Percentiles rank a stretch among this genome's conserved stretches.
Evolutionary conservation across 2,329 filamentous ascomycete genomes (phyloP).

Genomic region (Pseudocercospora ulei): DNA sequence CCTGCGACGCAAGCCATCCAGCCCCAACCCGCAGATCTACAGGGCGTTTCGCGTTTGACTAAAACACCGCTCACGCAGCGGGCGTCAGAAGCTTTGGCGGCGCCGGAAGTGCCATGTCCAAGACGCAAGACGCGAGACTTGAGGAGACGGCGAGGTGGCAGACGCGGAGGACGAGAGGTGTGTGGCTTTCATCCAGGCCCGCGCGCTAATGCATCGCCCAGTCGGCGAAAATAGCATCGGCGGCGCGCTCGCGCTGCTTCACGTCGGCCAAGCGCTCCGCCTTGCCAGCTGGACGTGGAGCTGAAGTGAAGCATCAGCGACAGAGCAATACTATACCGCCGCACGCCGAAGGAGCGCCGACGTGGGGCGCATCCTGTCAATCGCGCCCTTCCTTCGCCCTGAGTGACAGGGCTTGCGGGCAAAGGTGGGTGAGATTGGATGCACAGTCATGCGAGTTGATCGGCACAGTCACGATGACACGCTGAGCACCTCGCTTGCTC

Average conservation of each 20-base stretch:
- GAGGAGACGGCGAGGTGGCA: background rate
- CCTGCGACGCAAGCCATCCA: conserved; percentile 7
- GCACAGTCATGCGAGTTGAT: no score
- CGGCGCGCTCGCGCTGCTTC: background rate
- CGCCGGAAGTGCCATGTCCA: background rate
- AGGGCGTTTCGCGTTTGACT: conserved; percentile 5
- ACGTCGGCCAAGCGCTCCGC: conserved; percentile 1
- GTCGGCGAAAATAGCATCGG: conserved; percentile 12
- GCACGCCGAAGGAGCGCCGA: background rate
- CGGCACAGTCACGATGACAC: no score
- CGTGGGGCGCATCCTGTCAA: no score
- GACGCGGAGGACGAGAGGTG: conserved; percentile 8
- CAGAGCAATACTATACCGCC: background rate
- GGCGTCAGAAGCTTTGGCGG: background rate
- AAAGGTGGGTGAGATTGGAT: no score
- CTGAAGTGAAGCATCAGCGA: background rate
- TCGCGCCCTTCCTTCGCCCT: no score
- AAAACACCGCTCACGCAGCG: no score
- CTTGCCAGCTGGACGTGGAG: background rate
- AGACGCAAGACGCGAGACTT: conserved; percentile 1
- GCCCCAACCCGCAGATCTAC: conserved; percentile 9
- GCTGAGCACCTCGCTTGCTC: no score
- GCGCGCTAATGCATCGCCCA: conserved; percentile 15
- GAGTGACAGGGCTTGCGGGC: no score
- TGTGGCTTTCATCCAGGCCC: conserved; percentile 10